Conservation (phyloP, 768 basidiomycete species). For the Lactarius evosmus region DNA sequence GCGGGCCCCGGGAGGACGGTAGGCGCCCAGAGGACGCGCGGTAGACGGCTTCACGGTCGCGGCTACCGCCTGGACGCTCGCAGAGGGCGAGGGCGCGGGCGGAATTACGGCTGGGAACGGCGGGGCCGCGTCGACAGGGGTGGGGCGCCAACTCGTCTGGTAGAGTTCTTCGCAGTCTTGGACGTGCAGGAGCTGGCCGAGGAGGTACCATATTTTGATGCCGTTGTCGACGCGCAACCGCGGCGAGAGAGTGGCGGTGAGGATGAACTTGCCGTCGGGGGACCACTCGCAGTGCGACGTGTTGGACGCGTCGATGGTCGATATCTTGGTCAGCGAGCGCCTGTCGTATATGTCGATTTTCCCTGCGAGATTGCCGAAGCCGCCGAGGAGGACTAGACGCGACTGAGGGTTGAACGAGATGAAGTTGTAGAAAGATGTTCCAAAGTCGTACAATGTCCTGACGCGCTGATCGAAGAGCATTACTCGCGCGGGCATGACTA, state of each 20-base stretch:
- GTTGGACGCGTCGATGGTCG: slow-evolving; percentile 83
- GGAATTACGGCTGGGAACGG: slow-evolving; percentile 68
- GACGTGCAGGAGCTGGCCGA: slow-evolving; percentile 81
- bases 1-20: slow-evolving; percentile 90
- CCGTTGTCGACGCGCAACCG: slow-evolving; percentile 96
- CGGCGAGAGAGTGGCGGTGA: slow-evolving; percentile 95
- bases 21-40: slow-evolving; percentile 77
- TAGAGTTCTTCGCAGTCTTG: slow-evolving; percentile 87
- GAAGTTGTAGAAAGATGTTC: slow-evolving; percentile 85
- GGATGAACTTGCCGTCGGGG: slow-evolving; percentile 85
- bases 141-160: slow-evolving; percentile 81
- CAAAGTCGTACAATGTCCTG: slow-evolving; percentile 86
- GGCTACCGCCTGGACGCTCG: slow-evolving; percentile 50
- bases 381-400: slow-evolving; percentile 82
- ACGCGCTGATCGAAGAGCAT: slow-evolving; percentile 91
- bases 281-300: slow-evolving; percentile 96
- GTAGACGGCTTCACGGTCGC: slow-evolving; percentile 53
- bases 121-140: slow-evolving; percentile 58
- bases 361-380: slow-evolving; percentile 95
- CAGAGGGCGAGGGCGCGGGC: slow-evolving; percentile 59
- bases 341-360: slow-evolving; percentile 92
- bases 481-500: slow-evolving; percentile 94
- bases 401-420: slow-evolving; percentile 94
- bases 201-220: slow-evolving; percentile 93
- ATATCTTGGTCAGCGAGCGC: slow-evolving; percentile 74